These are phyloP conservation scores for Stereum hirsutum DNA, from an alignment of 1,284 basidiomycete genomes.

Conservation along the genomic window DNA sequence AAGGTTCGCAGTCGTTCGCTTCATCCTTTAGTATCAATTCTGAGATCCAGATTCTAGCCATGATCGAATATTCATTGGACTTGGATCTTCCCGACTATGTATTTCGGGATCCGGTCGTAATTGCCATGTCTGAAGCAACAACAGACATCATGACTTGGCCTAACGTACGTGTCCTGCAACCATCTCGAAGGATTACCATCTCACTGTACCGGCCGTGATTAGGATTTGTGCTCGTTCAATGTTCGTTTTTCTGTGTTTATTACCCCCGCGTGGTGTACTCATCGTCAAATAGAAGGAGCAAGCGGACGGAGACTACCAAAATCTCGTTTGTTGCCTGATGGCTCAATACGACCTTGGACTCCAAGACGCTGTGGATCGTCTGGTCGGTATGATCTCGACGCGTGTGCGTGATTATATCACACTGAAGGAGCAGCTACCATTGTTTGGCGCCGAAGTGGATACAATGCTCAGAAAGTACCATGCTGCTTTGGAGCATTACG, in stretches of 20 bases:
- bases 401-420: not conserved
- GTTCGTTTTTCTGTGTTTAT: not conserved
- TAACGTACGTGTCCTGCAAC: slow-evolving; percentile 30
- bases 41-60: slow-evolving; percentile 23
- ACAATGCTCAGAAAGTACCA: slow-evolving; percentile 22
- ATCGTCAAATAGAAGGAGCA: slow-evolving; percentile 33
- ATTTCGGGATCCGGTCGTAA: slow-evolving; percentile 29
- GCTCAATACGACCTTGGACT: slow-evolving; percentile 30
- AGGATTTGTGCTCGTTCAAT: not conserved
- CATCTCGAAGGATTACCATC: not conserved
- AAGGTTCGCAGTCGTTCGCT: slow-evolving; percentile 22
- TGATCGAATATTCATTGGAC: slow-evolving; percentile 38
- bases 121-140: slow-evolving; percentile 33
- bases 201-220: no score
- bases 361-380: slow-evolving; percentile 29
- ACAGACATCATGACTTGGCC: slow-evolving; percentile 42
- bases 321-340: slow-evolving; percentile 39
- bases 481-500: slow-evolving; percentile 33
- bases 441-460: not conserved
- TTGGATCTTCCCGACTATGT: slow-evolving; percentile 34
- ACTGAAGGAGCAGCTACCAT: not conserved
- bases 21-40: no score
- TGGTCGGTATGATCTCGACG: not conserved
- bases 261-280: slow-evolving; percentile 3
- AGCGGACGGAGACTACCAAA: slow-evolving; percentile 39